phyloP scores from a whole-genome alignment of 805 yeast genomes.

The Candida bentonensis region DNA sequence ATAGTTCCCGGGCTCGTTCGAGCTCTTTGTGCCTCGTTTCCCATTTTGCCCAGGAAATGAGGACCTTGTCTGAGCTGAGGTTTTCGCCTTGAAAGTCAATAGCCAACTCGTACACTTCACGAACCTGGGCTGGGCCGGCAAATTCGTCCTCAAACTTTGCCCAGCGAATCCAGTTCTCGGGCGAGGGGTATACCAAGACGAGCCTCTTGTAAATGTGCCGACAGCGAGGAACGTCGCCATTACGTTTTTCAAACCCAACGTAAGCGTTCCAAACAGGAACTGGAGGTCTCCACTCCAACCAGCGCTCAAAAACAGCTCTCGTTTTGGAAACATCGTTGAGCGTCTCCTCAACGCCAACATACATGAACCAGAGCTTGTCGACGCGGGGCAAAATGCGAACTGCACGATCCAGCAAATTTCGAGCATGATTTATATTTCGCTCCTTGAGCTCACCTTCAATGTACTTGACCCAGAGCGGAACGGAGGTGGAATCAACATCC shows the following conservation, averaged over 20 bases:
- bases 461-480: constrained; percentile 79
- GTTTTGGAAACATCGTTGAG: constrained; percentile 49
- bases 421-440: constrained; percentile 72
- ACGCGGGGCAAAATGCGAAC: constrained; percentile 60
- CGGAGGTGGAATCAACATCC: constrained; percentile 56
- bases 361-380: constrained; percentile 77
- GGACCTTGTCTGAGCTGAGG: constrained; percentile 25
- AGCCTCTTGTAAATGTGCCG: constrained; percentile 45
- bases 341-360: constrained; percentile 71
- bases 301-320: constrained; percentile 53
- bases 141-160: constrained; percentile 48
- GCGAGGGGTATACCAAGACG: constrained; percentile 36
- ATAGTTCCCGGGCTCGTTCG: constrained; percentile 51
- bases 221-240: constrained; percentile 41
- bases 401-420: constrained; percentile 72
- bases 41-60: constrained; percentile 53
- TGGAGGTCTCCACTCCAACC: constrained; percentile 69
- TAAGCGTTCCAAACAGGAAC: constrained; percentile 61
- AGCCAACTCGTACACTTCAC: constrained; percentile 56
- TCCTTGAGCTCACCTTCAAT: constrained; percentile 61
- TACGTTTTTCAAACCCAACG: constrained; percentile 57
- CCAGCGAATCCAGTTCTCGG: constrained; percentile 65
- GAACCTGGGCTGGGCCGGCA: constrained; percentile 30
- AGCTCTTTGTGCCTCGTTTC: constrained; percentile 46
- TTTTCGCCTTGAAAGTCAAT: constrained; percentile 29